Percentiles rank a stretch among this genome's conserved stretches.
phyloP scores from a whole-genome alignment of 345 rosid genomes.

The Eucalyptus decipiens region DNA sequence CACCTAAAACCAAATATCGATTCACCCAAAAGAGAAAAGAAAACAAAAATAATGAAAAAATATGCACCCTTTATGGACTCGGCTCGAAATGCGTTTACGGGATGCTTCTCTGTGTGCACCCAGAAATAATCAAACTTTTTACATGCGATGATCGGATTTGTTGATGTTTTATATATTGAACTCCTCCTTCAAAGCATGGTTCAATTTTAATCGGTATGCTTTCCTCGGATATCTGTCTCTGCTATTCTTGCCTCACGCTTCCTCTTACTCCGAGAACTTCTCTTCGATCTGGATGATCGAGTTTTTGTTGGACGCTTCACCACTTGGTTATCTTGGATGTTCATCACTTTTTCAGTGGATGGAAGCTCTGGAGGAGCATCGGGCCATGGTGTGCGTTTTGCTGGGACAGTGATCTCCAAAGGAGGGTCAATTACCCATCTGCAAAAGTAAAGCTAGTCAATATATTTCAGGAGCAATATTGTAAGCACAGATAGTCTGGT shows the following conservation, averaged over 20 bases:
- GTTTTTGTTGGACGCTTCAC: conserved; percentile 45
- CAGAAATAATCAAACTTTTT: neutral
- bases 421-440: conserved; percentile 96
- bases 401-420: conserved; percentile 70
- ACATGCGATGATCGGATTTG: neutral
- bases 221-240: conserved; percentile 26
- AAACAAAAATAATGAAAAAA: neutral
- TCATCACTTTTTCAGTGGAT: conserved; percentile 16
- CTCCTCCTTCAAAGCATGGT: conserved; percentile 3
- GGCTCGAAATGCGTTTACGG: neutral
- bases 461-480: neutral
- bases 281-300: conserved; percentile 47
- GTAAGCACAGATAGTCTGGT: neutral
- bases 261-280: conserved; percentile 54
- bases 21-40: neutral
- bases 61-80: neutral
- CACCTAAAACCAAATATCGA: neutral
- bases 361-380: conserved; percentile 90
- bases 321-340: conserved; percentile 21
- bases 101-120: neutral
- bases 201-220: conserved; percentile 41
- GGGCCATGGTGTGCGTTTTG: conserved; percentile 93
- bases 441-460: neutral
- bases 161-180: neutral
- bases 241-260: conserved; percentile 31